Evolutionary conservation across 1,139 yeast species (phyloP).

Genomic region (Taphrina wiesneri): DNA sequence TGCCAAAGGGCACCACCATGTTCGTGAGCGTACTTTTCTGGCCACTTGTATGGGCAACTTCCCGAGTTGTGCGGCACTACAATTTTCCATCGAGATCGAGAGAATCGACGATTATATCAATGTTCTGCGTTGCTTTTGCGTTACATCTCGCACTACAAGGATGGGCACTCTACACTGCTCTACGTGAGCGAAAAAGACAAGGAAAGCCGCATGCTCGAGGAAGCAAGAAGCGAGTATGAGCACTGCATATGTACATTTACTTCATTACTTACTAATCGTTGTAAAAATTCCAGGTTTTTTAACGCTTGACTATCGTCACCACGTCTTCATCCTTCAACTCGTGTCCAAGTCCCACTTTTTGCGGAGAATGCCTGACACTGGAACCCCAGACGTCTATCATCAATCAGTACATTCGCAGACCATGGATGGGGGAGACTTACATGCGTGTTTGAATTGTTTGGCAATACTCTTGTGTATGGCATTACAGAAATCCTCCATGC

Average conservation of each 20-base stretch:
- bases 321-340: slow-evolving; percentile 91
- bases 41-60: neutral
- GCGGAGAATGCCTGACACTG: slow-evolving; percentile 98
- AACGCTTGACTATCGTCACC: slow-evolving; percentile 85
- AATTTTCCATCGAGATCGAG: neutral
- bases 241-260: neutral
- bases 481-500: slow-evolving; percentile 95
- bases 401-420: neutral
- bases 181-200: neutral
- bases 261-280: neutral
- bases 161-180: neutral
- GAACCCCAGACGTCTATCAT: slow-evolving; percentile 53
- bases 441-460: slow-evolving; percentile 79
- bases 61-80: neutral
- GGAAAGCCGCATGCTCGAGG: neutral
- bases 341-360: slow-evolving; percentile 85
- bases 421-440: slow-evolving; percentile 28
- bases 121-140: neutral
- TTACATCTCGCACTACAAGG: neutral
- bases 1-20: neutral
- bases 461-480: slow-evolving; percentile 92
- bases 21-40: neutral
- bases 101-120: neutral
- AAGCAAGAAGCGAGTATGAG: neutral
- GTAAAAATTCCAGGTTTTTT: slow-evolving; percentile 24